Base-by-base conservation (phyloP, 495 filamentous ascomycete species). In the Neurospora pannonica region DNA sequence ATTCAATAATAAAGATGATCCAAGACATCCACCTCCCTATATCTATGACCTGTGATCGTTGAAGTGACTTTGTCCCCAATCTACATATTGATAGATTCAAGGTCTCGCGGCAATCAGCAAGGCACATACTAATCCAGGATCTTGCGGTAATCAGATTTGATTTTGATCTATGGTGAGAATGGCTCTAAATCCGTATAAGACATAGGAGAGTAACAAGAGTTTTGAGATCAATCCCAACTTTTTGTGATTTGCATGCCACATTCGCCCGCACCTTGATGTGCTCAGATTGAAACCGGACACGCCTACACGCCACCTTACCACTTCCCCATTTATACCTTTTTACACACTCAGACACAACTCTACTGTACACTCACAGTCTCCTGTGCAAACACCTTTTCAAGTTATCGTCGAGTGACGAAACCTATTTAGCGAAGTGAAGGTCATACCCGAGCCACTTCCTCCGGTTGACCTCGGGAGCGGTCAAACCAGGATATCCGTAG, bases 401-500 rank as follows among this genome's bases (percentile, higher is more conserved):
- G 5, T 15, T 17, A 34, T 17, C 15, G 54, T 62, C n/a, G 40
- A 39, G 38, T 69, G 24, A 36, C 46, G 8, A 21, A 13, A 13
- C 77, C 84, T 92, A 99, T 89, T 99, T 99, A 43, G 96, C 96
- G 85, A 98, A 99, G 85, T 99, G 96, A 82, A 99, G 87, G 83
- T 99, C 96, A 82, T 99, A 99, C 69, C 92, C 91, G 79, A 98
- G 85, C 96, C 94, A 99, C 85, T 97, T 97, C 82, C 96, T 89
- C 70, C 93, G 89, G 72, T 91, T 81, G 54, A 99, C 94, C 78
- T 93, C 87, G 11, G 91, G 90, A 11, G 95, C 91, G 74, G 85
- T 90, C 82, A 99, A 87, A n/a, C 96, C 97, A 2, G 96, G 96
- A 73, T 92, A 94, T 31, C 96, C 96, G 82, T 98, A 98, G 13